Percentiles rank a stretch among this genome's conserved stretches.
Conservation (phyloP, 306 rosid species). For the Cicer yamashitae region DNA sequence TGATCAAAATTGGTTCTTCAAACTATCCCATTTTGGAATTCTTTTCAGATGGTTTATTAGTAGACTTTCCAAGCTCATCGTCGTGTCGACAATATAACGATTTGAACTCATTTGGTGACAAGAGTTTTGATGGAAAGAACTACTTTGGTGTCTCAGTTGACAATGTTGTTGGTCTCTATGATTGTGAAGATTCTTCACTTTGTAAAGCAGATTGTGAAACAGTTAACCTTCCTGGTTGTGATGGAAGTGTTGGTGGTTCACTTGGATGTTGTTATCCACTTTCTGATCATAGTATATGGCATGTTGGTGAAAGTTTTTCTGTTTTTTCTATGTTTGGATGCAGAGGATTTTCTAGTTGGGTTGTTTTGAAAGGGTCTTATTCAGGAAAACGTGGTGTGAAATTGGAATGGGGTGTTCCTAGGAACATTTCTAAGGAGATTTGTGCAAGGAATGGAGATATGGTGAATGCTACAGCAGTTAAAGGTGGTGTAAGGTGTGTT, state of each 20-base stretch:
- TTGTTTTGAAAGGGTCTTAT: constrained; percentile 61
- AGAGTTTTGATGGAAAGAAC: constrained; percentile 47
- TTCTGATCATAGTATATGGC: constrained; percentile 82
- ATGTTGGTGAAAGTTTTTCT: constrained; percentile 66
- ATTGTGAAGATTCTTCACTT: constrained; percentile 90
- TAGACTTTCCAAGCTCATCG: constrained; percentile 70
- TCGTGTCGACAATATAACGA: constrained; percentile 85
- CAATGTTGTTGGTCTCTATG: constrained; percentile 82
- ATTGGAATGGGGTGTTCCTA: constrained; percentile 88
- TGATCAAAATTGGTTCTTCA: constrained; percentile 59
- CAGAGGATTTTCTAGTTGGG: constrained; percentile 96
- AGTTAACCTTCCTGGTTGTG: constrained; percentile 68
- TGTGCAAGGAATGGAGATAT: constrained; percentile 67
- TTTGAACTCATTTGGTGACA: constrained; percentile 64
- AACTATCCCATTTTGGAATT: constrained; percentile 69
- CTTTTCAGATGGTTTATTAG: constrained; percentile 72
- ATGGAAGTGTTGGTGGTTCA: constrained; percentile 56
- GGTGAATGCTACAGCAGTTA: constrained; percentile 68
- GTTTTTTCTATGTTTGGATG: constrained; percentile 82
- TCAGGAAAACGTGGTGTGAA: constrained; percentile 81
- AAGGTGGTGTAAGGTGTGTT: constrained; percentile 65
- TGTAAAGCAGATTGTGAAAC: constrained; percentile 85
- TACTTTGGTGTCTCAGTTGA: constrained; percentile 74
- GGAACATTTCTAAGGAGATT: constrained; percentile 55
- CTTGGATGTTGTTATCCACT: constrained; percentile 94